These are phyloP conservation scores for Ceraceosorus guamensis DNA, from an alignment of 1,284 basidiomycete genomes.

Conservation along the genomic window DNA sequence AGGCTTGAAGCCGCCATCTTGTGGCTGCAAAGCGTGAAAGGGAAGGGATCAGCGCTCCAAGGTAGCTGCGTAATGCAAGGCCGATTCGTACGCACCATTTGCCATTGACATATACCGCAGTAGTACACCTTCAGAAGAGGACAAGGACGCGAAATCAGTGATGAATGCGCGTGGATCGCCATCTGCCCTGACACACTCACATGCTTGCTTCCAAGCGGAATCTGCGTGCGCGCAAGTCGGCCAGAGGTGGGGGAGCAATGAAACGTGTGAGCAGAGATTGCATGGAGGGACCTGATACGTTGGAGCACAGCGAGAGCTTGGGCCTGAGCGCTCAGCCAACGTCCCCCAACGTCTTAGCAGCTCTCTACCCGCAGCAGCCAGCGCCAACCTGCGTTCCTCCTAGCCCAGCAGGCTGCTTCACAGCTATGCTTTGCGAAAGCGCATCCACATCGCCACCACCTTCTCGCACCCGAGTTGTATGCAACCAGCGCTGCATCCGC, in stretches of 20 bases:
- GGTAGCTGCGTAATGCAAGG: too few species aligned
- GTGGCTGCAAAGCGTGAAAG: constrained; percentile 22
- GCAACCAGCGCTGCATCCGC: not conserved
- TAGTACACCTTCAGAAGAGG: constrained; percentile 25
- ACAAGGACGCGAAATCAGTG: not conserved
- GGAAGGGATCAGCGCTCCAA: too few species aligned
- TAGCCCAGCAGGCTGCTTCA: too few species aligned
- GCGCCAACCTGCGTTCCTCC: too few species aligned
- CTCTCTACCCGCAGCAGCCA: too few species aligned
- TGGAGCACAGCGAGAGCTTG: too few species aligned
- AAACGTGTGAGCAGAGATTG: not conserved
- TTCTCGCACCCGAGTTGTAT: not conserved
- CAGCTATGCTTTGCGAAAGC: not conserved
- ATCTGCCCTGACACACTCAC: not conserved
- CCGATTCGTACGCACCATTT: too few species aligned
- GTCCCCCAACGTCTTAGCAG: too few species aligned
- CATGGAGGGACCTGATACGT: too few species aligned
- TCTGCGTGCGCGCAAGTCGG: not conserved
- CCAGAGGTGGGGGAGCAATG: not conserved
- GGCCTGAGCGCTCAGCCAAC: too few species aligned
- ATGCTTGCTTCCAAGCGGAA: constrained; percentile 6
- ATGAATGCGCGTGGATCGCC: not conserved
- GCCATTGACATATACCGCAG: constrained; percentile 47
- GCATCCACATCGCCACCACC: not conserved
- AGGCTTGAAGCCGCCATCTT: constrained; percentile 37